Base-by-base conservation (phyloP, 768 basidiomycete species). In the Naganishia onofrii region DNA sequence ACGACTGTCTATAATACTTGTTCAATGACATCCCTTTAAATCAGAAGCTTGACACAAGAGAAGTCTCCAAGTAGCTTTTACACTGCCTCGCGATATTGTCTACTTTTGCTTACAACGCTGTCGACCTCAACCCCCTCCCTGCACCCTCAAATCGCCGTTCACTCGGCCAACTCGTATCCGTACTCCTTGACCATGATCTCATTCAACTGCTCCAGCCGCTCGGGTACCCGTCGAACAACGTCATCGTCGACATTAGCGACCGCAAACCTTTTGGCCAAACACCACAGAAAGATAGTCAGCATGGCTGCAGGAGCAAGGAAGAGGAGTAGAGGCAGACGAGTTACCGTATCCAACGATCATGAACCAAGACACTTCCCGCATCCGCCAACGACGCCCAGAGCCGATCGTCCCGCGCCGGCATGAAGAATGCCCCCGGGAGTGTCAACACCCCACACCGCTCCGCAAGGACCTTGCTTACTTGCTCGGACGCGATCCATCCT, bases 181-280 rank as follows among this genome's bases (percentile, higher is more conserved):
- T 44, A 38, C 34, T 58, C 60, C 7, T 42, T 26, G 34, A 23
- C 60, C 60, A 63, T 58, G 23, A 58, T 42, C 70, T 74, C 69
- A 68, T 80, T 79, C 70, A 80, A 69, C 58, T 57, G 34, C 67
- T 64, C 65, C 67, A 82, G 55, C 46, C 81, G 66, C 10, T 72
- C 74, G 58, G 76, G 78, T 13, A 80, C 71, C 58, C 71, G 64
- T 26, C 73, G 51, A 1, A 82, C 71, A 8, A 72, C 73, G 15
- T 85, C 86, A 63, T 90, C 89, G 52, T 85, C 84, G n/a, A 91
- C 86, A 78, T 91, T 92, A 15, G 90, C 89, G 3, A 92, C 88
- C 12, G 89, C 90, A 78, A 92, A 89, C 66, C 90, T 84, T n/a
- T 44, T 2, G n/a, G 26, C 12, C 9, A 38, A 23, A 31, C 34